Percentiles rank a stretch among this genome's conserved stretches.
Evolutionary conservation across 192 early-diverging fungal species (phyloP).

Genomic region (Rhizophagus prolifer): DNA sequence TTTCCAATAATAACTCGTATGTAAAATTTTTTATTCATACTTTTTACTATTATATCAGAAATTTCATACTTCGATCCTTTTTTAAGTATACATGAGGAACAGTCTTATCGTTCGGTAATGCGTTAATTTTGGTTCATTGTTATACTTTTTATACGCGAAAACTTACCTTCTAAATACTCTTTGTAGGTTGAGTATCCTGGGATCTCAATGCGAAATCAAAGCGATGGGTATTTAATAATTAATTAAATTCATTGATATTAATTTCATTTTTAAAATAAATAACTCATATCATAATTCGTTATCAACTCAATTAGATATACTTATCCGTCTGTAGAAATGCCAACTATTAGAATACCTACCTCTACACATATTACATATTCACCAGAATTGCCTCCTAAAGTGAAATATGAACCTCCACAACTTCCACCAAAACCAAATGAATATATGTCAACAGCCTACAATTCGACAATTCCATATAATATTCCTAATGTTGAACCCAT

Average conservation of each 20-base stretch:
- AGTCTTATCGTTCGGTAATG: slow-evolving; percentile 3
- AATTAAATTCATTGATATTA: background rate
- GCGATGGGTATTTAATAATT: slow-evolving; percentile 24
- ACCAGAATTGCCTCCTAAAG: slow-evolving; percentile 16
- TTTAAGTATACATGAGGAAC: background rate
- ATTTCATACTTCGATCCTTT: background rate
- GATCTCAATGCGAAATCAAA: slow-evolving; percentile 16
- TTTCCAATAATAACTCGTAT: background rate
- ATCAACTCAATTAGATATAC: background rate
- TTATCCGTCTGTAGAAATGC: background rate
- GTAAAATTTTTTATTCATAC: background rate
- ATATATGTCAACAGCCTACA: background rate
- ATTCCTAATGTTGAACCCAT: background rate
- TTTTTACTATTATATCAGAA: background rate
- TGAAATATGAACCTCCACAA: slow-evolving; percentile 1
- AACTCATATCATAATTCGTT: no score
- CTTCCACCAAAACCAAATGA: slow-evolving; percentile 4
- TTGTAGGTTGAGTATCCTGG: slow-evolving; percentile 12
- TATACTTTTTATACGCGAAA: background rate
- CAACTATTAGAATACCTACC: background rate
- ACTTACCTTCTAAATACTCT: background rate
- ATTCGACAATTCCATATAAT: no score
- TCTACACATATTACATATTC: background rate
- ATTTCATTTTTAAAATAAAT: background rate
- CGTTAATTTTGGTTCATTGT: background rate